phyloP scores from a whole-genome alignment of 2,329 filamentous ascomycete genomes.

The Gremmenia infestans region DNA sequence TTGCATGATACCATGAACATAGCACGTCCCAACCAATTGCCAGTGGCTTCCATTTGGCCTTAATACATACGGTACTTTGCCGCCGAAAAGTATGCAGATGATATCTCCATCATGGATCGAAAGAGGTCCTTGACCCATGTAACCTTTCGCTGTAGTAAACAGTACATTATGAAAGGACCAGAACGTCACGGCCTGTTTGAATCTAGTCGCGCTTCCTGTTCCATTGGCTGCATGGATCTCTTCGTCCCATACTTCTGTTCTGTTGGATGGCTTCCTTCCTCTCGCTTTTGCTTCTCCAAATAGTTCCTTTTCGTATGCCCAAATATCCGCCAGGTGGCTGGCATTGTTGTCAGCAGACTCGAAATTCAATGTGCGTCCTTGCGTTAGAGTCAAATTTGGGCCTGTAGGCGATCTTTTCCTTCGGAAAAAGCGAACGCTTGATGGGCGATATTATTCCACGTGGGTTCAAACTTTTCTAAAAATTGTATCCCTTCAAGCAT shows the following conservation, averaged over 20 bases:
- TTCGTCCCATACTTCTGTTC: not conserved
- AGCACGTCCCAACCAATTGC: conserved; percentile 7
- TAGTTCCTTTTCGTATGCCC: not conserved
- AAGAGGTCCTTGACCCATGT: conserved; percentile 6
- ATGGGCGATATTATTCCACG: not conserved
- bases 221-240: not conserved
- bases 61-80: conserved; percentile 6
- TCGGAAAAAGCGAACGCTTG: not conserved
- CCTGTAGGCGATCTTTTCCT: not conserved
- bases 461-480: not conserved
- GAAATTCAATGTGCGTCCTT: not conserved
- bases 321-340: not conserved
- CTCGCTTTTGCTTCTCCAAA: not conserved
- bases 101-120: not conserved
- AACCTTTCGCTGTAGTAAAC: conserved; percentile 7
- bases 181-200: not conserved
- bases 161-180: not conserved
- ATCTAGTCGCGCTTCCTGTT: not conserved
- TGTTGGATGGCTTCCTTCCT: not conserved
- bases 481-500: not conserved
- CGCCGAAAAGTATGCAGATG: conserved; percentile 8
- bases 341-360: not conserved
- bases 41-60: not conserved
- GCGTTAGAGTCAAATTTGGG: not conserved
- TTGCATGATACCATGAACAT: conserved; percentile 12